Evolutionary conservation across 768 basidiomycete species (phyloP).

Genomic region (Termitomyces sp.): DNA sequence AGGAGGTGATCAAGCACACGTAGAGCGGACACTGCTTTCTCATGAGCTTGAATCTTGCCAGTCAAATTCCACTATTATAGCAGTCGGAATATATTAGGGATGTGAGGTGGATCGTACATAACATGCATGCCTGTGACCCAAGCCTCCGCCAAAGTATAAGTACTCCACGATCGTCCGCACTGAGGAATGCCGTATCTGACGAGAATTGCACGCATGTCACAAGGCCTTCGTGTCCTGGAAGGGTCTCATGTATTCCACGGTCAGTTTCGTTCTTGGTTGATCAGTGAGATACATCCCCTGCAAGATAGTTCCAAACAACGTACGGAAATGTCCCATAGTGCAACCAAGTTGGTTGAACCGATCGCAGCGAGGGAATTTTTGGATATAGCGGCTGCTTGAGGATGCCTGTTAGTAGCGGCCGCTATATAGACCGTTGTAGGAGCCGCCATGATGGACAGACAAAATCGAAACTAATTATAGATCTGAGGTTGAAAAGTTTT

Average conservation of each 20-base stretch:
- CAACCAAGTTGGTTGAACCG: slow-evolving; percentile 39
- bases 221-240: slow-evolving; percentile 67
- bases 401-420: slow-evolving; percentile 42
- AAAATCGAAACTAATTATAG: slow-evolving; percentile 1
- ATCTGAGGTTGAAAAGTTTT: slow-evolving; percentile 9
- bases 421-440: slow-evolving; percentile 34
- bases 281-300: not conserved
- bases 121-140: slow-evolving; percentile 33
- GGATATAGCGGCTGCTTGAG: slow-evolving; percentile 43
- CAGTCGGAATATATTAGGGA: not conserved
- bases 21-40: slow-evolving; percentile 64
- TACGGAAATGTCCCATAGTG: slow-evolving; percentile 40
- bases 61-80: slow-evolving; percentile 32
- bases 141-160: slow-evolving; percentile 56
- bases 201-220: slow-evolving; percentile 78
- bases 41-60: slow-evolving; percentile 51
- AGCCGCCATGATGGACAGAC: slow-evolving; percentile 18
- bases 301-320: slow-evolving; percentile 4
- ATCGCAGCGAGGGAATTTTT: slow-evolving; percentile 36
- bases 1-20: slow-evolving; percentile 43
- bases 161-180: slow-evolving; percentile 72
- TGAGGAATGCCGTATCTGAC: slow-evolving; percentile 44
- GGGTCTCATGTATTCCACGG: slow-evolving; percentile 57
- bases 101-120: slow-evolving; percentile 13
- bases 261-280: slow-evolving; percentile 38